phyloP scores from a whole-genome alignment of 371 early-diverging fungal genomes.

The Apophysomyces variabilis region DNA sequence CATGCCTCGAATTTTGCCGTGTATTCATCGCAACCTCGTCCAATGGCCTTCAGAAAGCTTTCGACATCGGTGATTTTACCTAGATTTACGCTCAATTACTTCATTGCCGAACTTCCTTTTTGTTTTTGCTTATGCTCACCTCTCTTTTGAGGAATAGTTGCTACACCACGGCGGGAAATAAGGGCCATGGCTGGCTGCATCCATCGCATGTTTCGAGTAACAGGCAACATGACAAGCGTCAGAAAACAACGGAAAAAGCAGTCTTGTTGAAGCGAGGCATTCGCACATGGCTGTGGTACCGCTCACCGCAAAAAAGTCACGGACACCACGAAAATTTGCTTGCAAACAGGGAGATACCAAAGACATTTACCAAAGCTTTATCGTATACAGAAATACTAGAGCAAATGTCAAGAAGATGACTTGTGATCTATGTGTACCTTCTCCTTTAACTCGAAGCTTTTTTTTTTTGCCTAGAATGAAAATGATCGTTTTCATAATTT shows the following conservation, averaged over 20 bases:
- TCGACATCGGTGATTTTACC: conserved; percentile 53
- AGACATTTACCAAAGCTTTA: too few relatives aligned
- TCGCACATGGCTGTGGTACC: too few relatives aligned
- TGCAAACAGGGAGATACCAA: too few relatives aligned
- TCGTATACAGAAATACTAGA: too few relatives aligned
- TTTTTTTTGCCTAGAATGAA: too few relatives aligned
- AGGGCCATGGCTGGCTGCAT: conserved; percentile 4
- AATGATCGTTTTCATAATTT: too few relatives aligned
- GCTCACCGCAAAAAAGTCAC: too few relatives aligned
- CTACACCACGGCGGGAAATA: conserved; percentile 1
- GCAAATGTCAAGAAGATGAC: too few relatives aligned
- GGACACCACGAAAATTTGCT: too few relatives aligned
- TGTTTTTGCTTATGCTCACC: neutral
- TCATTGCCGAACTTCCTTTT: conserved; percentile 12
- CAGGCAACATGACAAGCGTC: conserved; percentile 4
- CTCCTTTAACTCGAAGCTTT: too few relatives aligned
- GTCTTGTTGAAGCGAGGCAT: neutral
- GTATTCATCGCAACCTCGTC: conserved; percentile 64
- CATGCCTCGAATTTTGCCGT: conserved; percentile 60
- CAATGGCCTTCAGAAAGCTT: conserved; percentile 59
- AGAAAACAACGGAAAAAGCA: neutral
- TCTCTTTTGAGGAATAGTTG: conserved; percentile 1
- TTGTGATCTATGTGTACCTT: too few relatives aligned
- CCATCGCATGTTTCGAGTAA: conserved; percentile 9
- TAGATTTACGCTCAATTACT: conserved; percentile 19